Base-by-base conservation (phyloP, 2,329 filamentous ascomycete genomes). In the Scedosporium apiospermum region DNA sequence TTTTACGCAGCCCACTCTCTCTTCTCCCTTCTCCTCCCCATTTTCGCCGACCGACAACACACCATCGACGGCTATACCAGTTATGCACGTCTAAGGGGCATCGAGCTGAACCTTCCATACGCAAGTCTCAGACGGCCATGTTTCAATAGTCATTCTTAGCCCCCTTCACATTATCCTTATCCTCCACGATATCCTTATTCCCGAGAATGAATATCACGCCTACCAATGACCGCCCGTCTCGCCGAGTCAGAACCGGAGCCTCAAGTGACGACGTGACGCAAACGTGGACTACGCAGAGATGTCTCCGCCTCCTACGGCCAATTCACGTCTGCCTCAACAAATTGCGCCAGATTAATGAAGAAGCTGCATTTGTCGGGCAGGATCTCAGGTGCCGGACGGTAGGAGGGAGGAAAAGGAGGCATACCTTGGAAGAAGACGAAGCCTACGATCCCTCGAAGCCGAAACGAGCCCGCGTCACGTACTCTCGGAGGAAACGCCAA, bases 281-380 rank as follows among this genome's bases (percentile, higher is more conserved):
- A 55, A 71, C 71, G 12, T 82, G 80, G 80, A 81, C 78, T 4
- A 76, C 79, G 4, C 74, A 77, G 59, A 71, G 78, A 62, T 82
- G 79, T 55, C 75, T 78, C 58, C 73, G 78, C 2, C 68, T 81
- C 5, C 72, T 82, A 18, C 77, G 79, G 3, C 79, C 80, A 41
- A 68, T 82, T 0, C 73, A 80, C 34, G 73, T 76, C 6, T 75
- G 78, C 9, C 66, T 82, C 26, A 53, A 53, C 4, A 62, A 62
- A 23, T n/a, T 62, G 9, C 61, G 61, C 18, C 53, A 61, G 30
- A 14, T 61, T n/a, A 18, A 51, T 4, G 49, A 27, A 18, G 60
- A 61, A 26, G 38, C 49, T 6, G 60, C 60, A 2, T n/a, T 61
- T 2, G 21, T 26, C n/a, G 14, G 26, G 1, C 60, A 41, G 14